Evolutionary conservation across 2,329 filamentous ascomycete species (phyloP), one percentile per base, ranked within the genome.

Genomic region (Metarhizium humberi): DNA sequence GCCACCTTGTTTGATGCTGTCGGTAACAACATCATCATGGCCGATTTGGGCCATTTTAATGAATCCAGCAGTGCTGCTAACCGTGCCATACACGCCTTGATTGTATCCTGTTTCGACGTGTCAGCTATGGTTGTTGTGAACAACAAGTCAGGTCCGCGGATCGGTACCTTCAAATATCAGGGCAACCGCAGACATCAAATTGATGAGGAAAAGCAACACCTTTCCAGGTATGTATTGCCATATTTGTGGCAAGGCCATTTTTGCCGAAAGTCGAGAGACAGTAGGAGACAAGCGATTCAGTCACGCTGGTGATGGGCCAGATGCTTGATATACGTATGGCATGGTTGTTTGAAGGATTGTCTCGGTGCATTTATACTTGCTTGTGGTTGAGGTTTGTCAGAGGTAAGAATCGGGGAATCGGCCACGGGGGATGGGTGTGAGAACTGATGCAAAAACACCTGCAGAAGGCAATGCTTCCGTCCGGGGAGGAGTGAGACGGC

Each of bases 21-120:
- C 65, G 11, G 76, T 79, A 32, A 79, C 71, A 30, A 74, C 77
- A 59, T 75, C 36, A 14, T 40, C 71, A 0, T 69, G 60, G n/a
- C 78, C 76, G 50, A 80, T 78, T 47, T 70, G 70, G 6, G 77
- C 73, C 61, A 70, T 68, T 13, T 61, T 58, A 25, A 75, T 68
- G 61, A 73, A 76, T 48, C 66, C 62, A 1, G 71, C 71, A 13
- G 71, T 68, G 11, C 63, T 63, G 56, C 76, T 79, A 52, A 79
- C 75, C 43, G 73, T 74, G 51, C 77, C 76, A 70, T 78, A 75
- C n/a, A 79, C 76, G 53, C 77, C 77, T 59, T 79, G 77, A 56
- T 79, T 75, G 65, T 79, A 80, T 18, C 78, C 77, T 69, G 69
- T 64, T n/a, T 18, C 18, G 18, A 25, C 60, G 56, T 63, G 59